Percentiles rank a stretch among this genome's conserved stretches.
Conservation (phyloP, 306 rosid species). For the Medicago truncatula region DNA sequence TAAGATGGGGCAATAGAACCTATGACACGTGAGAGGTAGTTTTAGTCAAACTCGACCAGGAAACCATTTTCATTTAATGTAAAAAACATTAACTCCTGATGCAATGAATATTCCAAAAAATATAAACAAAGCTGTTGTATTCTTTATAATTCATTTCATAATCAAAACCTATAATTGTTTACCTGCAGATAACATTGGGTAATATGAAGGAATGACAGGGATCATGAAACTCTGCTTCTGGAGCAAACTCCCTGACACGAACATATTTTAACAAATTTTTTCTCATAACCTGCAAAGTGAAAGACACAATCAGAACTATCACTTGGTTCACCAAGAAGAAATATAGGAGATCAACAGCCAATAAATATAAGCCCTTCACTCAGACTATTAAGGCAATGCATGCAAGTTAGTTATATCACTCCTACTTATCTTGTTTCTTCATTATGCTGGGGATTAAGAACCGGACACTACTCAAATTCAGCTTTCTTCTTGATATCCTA, state of each 20-base stretch:
- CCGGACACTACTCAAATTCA: constrained; percentile 6
- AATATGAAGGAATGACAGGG: constrained; percentile 68
- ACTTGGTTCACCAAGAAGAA: constrained; percentile 31
- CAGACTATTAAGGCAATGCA: constrained; percentile 14
- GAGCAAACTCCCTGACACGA: constrained; percentile 86
- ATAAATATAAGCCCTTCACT: constrained; percentile 8
- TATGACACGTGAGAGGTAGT: not conserved
- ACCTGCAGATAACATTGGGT: constrained; percentile 55
- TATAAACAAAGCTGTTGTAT: constrained; percentile 22
- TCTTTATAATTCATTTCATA: constrained; percentile 5
- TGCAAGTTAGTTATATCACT: not conserved
- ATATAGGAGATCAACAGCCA: constrained; percentile 22
- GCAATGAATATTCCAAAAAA: constrained; percentile 23
- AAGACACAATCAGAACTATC: constrained; percentile 42
- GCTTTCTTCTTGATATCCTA: constrained; percentile 29
- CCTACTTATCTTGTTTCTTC: constrained; percentile 24
- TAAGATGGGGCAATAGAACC: not conserved
- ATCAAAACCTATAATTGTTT: not conserved
- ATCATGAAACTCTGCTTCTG: constrained; percentile 79
- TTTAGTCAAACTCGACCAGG: not conserved
- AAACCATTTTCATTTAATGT: not conserved
- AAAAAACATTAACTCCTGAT: not conserved
- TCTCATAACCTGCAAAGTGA: constrained; percentile 76
- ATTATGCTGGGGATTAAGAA: constrained; percentile 7
- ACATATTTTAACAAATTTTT: constrained; percentile 75